These are phyloP conservation scores for Coemansia sp. DNA, from an alignment of 192 early-diverging fungal species.

Conservation along the genomic window DNA sequence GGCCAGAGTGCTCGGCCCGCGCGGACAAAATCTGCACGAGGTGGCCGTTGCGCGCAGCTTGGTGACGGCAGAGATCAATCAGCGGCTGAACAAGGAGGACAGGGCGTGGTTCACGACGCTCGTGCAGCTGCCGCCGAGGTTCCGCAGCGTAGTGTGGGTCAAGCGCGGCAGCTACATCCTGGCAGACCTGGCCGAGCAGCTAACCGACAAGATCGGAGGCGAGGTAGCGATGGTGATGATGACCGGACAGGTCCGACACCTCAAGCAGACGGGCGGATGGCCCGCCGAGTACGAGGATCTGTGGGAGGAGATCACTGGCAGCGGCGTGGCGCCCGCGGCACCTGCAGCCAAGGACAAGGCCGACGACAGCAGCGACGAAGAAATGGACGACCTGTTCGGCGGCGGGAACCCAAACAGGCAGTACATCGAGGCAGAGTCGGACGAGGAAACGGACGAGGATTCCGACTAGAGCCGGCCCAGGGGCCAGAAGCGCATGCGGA, in stretches of 20 bases:
- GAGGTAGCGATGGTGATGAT: conserved; percentile 75
- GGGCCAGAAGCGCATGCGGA: background rate
- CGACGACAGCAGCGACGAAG: conserved; percentile 7
- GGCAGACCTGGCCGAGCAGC: conserved; percentile 57
- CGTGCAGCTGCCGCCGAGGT: conserved; percentile 71
- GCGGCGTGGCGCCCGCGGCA: background rate
- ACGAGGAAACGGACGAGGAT: conserved; percentile 2
- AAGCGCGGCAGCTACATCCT: conserved; percentile 68
- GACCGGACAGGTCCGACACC: conserved; percentile 67
- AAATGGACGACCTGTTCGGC: conserved; percentile 4
- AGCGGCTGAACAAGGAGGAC: conserved; percentile 42
- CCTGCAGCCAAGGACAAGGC: background rate
- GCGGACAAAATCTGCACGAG: conserved; percentile 74
- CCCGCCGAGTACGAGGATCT: conserved; percentile 27
- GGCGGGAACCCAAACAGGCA: conserved; percentile 23
- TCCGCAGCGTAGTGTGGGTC: conserved; percentile 79
- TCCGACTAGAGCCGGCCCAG: no score
- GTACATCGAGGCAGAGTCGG: conserved; percentile 12
- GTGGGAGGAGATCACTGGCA: conserved; percentile 17
- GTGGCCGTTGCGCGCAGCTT: conserved; percentile 53
- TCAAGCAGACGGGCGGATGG: conserved; percentile 51
- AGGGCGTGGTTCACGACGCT: conserved; percentile 55
- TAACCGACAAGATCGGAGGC: conserved; percentile 69
- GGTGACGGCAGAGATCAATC: conserved; percentile 27
- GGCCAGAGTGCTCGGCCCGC: conserved; percentile 60